These are phyloP conservation scores for Corymbia maculata DNA, from an alignment of 345 rosid genomes.

Conservation along the genomic window DNA sequence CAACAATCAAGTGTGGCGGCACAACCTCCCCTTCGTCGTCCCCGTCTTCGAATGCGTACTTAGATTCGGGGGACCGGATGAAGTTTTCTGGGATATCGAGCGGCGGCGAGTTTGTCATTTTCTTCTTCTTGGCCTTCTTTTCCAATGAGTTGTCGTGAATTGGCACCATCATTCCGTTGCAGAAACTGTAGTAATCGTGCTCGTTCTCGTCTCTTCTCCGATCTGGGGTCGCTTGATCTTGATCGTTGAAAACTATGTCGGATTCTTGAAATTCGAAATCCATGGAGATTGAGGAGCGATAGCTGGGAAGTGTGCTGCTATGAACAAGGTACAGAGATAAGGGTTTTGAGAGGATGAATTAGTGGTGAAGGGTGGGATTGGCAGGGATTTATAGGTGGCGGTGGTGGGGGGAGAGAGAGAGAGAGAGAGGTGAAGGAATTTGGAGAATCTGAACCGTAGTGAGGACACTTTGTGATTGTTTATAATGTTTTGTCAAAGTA, in stretches of 20 bases:
- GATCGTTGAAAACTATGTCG: constrained; percentile 5
- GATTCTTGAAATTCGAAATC: constrained; percentile 11
- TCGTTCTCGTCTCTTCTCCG: not conserved
- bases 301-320: not conserved
- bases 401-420: not conserved
- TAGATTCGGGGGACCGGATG: not conserved
- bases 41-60: not conserved
- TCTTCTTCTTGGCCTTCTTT: constrained; percentile 9
- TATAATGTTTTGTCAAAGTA: not conserved
- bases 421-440: not conserved
- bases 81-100: constrained; percentile 10
- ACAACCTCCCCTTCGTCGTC: constrained; percentile 13
- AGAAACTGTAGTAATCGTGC: not conserved
- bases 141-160: not conserved
- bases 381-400: not conserved
- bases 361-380: not conserved
- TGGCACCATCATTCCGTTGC: accelerated
- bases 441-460: not conserved
- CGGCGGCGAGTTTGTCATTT: constrained; percentile 15
- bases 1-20: constrained; percentile 54
- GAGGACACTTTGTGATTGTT: not conserved
- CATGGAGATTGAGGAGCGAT: not conserved
- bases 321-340: not conserved
- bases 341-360: not conserved
- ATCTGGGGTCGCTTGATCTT: not conserved